phyloP scores from a whole-genome alignment of 345 rosid species.

The Pugionium cornutum region DNA sequence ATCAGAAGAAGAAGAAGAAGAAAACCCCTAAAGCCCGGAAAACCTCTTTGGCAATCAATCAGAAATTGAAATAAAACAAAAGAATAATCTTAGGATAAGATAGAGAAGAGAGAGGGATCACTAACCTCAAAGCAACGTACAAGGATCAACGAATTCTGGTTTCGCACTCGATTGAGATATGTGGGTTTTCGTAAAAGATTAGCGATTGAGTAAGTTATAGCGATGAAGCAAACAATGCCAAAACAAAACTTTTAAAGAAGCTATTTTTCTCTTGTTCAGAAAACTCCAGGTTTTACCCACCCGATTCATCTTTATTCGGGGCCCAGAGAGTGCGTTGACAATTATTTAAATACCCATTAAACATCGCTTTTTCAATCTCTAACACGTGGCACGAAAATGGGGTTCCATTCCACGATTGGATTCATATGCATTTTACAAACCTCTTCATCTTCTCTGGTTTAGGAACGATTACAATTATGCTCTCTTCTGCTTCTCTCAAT shows the following conservation, averaged over 20 bases:
- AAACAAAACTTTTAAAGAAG: conserved; percentile 13
- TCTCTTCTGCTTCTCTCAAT: neutral
- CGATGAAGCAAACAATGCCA: conserved; percentile 38
- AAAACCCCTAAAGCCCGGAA: conserved; percentile 36
- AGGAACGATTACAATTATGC: neutral
- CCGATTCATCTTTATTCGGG: conserved; percentile 1
- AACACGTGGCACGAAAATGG: conserved; percentile 33
- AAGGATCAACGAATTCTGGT: conserved; percentile 20
- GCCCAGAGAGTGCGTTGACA: conserved; percentile 28
- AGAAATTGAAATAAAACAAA: conserved; percentile 5
- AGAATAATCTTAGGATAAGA: neutral
- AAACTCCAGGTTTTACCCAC: conserved; percentile 26
- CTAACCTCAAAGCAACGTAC: conserved; percentile 39
- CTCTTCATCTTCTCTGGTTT: too few relatives aligned
- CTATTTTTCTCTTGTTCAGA: conserved; percentile 23
- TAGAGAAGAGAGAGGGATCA: conserved; percentile 23
- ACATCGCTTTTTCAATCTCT: neutral
- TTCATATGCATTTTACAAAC: conserved; percentile 5
- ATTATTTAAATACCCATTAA: neutral
- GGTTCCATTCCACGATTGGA: conserved; percentile 21
- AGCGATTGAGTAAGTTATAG: conserved; percentile 20
- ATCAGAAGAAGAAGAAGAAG: conserved; percentile 26
- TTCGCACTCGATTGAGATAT: conserved; percentile 31
- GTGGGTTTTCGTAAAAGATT: conserved; percentile 31
- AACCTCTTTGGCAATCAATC: conserved; percentile 34